Percentiles rank a stretch among this genome's conserved stretches.
Evolutionary conservation across 768 basidiomycete species (phyloP).

Genomic region (Suillus hirtellus): DNA sequence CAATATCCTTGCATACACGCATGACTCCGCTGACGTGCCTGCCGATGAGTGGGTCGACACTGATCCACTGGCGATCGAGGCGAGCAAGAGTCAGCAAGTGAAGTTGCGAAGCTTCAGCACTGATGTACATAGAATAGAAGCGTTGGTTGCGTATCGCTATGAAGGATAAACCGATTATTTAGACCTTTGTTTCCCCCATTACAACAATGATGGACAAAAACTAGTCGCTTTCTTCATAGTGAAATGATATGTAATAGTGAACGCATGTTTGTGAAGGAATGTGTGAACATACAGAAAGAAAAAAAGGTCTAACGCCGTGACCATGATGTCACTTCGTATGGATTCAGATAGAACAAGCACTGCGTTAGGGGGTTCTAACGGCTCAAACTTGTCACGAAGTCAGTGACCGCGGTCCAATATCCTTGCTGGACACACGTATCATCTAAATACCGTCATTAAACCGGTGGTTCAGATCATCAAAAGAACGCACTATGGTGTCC

Average conservation of each 20-base stretch:
- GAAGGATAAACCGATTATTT: conserved; percentile 54
- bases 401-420: conserved; percentile 52
- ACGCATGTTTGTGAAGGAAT: conserved; percentile 4
- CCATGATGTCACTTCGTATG: neutral
- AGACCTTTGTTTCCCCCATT: conserved; percentile 5
- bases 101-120: conserved; percentile 97
- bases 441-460: conserved; percentile 32
- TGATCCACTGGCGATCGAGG: conserved; percentile 88
- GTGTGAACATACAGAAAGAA: conserved; percentile 3
- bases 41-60: conserved; percentile 96
- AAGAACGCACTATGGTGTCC: conserved; percentile 54
- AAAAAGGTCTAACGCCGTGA: neutral
- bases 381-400: conserved; percentile 42
- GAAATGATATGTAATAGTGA: conserved; percentile 2
- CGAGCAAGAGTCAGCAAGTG: conserved; percentile 90
- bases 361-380: neutral
- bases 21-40: conserved; percentile 88
- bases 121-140: conserved; percentile 95
- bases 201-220: conserved; percentile 4
- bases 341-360: neutral
- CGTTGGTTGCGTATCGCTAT: conserved; percentile 96
- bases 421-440: conserved; percentile 57
- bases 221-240: conserved; percentile 3
- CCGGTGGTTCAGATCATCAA: neutral
- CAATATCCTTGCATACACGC: conserved; percentile 96